Evolutionary conservation across 768 basidiomycete species (phyloP).

Genomic region (Tulasnella sp.): DNA sequence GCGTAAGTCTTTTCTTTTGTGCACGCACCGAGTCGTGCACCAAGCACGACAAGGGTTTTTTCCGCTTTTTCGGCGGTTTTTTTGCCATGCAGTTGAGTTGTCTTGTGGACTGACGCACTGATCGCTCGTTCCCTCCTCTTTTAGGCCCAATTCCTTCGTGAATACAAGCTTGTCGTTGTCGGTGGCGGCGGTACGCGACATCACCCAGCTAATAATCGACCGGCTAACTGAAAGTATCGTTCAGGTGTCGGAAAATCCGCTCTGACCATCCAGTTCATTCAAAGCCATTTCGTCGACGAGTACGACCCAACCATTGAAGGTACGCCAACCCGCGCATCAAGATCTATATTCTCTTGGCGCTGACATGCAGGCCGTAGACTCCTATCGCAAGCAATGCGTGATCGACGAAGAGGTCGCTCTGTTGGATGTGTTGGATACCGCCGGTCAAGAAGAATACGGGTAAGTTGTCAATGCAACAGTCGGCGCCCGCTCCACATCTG

Average conservation of each 20-base stretch:
- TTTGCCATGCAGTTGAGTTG: not conserved
- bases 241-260: constrained; percentile 77
- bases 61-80: not conserved
- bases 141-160: constrained; percentile 83
- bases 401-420: constrained; percentile 41
- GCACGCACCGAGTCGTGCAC: no score
- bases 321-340: constrained; percentile 28
- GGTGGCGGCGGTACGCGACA: constrained; percentile 76
- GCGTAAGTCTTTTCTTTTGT: not conserved
- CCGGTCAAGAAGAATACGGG: constrained; percentile 46
- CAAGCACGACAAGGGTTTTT: no score
- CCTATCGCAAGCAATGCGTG: constrained; percentile 42
- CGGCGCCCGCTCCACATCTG: not conserved
- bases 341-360: not conserved
- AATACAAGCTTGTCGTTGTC: constrained; percentile 98
- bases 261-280: constrained; percentile 96
- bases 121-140: not conserved
- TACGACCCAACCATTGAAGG: constrained; percentile 95
- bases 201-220: not conserved
- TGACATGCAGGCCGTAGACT: constrained; percentile 29
- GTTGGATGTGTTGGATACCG: constrained; percentile 43
- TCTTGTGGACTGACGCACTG: not conserved
- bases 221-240: not conserved
- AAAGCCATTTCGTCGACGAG: constrained; percentile 88
- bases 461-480: constrained; percentile 23